Percentiles rank a stretch among this genome's conserved stretches.
Evolutionary conservation across 2,329 filamentous ascomycete species (phyloP).

Genomic region (Elsinoe ampelina): DNA sequence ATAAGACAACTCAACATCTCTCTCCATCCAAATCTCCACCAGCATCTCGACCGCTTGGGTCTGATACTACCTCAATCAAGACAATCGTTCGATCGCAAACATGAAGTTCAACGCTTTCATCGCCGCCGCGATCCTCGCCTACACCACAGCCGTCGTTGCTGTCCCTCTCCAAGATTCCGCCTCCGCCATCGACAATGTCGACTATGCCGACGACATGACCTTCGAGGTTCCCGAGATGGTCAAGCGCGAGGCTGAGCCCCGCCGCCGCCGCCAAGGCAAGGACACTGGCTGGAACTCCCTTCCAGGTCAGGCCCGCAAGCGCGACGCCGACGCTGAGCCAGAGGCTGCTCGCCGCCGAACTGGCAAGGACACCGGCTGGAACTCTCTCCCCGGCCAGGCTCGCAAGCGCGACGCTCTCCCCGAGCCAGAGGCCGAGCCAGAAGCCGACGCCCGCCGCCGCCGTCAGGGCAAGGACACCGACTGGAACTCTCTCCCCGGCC

Average conservation of each 20-base stretch:
- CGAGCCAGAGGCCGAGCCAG: slow-evolving; percentile 19
- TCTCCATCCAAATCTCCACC: slow-evolving; percentile 18
- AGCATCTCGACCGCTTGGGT: slow-evolving; percentile 20
- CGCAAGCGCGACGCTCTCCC: slow-evolving; percentile 30
- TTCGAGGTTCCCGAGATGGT: slow-evolving; percentile 21
- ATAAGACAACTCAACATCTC: slow-evolving; percentile 18
- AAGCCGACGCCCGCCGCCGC: background rate
- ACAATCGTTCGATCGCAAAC: slow-evolving; percentile 15
- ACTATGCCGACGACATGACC: slow-evolving; percentile 33
- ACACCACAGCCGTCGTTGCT: slow-evolving; percentile 9
- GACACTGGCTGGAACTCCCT: slow-evolving; percentile 29
- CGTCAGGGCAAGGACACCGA: background rate
- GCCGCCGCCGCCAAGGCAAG: slow-evolving; percentile 14
- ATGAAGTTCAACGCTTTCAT: slow-evolving; percentile 23
- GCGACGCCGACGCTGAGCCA: slow-evolving; percentile 22
- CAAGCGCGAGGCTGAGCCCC: slow-evolving; percentile 19
- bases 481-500: slow-evolving; percentile 11
- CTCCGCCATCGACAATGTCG: slow-evolving; percentile 31
- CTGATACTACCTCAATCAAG: slow-evolving; percentile 10
- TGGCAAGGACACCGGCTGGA: slow-evolving; percentile 24
- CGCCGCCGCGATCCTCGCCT: slow-evolving; percentile 10
- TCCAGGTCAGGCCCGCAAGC: slow-evolving; percentile 35
- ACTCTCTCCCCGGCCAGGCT: slow-evolving; percentile 32
- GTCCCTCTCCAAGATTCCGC: slow-evolving; percentile 28
- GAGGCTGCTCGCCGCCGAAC: slow-evolving; percentile 15